Percentiles rank a stretch among this genome's conserved stretches.
Evolutionary conservation across 805 yeast genomes (phyloP).

Genomic region (Isabelozyma rhagii): DNA sequence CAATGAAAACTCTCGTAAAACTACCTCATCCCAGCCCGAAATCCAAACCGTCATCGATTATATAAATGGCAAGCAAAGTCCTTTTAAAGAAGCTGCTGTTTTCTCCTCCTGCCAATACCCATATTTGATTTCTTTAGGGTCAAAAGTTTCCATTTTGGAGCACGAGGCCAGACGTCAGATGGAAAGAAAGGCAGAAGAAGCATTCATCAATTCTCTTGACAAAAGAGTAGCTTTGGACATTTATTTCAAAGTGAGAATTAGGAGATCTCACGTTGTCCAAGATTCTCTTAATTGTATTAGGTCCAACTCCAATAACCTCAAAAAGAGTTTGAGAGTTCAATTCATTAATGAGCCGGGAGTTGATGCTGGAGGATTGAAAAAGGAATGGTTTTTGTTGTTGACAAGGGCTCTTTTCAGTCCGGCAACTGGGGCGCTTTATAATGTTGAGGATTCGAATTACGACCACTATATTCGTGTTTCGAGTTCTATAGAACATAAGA

Average conservation of each 20-base stretch:
- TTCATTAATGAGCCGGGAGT: constrained; percentile 88
- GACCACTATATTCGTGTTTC: no score
- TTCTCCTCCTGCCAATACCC: constrained; percentile 82
- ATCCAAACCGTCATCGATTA: constrained; percentile 45
- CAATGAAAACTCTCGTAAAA: constrained; percentile 17
- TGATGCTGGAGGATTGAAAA: constrained; percentile 92
- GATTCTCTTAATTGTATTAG: constrained; percentile 73
- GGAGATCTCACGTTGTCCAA: constrained; percentile 62
- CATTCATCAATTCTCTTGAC: constrained; percentile 73
- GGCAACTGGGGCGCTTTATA: constrained; percentile 59
- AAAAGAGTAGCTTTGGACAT: constrained; percentile 61
- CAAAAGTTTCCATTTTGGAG: constrained; percentile 76
- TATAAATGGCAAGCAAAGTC: constrained; percentile 39
- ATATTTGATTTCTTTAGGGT: constrained; percentile 74
- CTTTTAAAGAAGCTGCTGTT: constrained; percentile 19
- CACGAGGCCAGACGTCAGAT: constrained; percentile 77
- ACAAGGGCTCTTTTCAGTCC: constrained; percentile 70
- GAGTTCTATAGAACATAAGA: no score
- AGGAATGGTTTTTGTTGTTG: constrained; percentile 87
- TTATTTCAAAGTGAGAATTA: constrained; percentile 62
- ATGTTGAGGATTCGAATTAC: constrained; percentile 63
- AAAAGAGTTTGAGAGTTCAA: constrained; percentile 73
- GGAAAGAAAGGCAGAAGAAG: constrained; percentile 88
- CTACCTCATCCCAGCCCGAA: constrained; percentile 18
- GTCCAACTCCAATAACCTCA: constrained; percentile 54